Percentiles rank a stretch among this genome's conserved stretches.
Conservation (phyloP, 805 yeast genomes). For the Schizosaccharomyces osmophilus region DNA sequence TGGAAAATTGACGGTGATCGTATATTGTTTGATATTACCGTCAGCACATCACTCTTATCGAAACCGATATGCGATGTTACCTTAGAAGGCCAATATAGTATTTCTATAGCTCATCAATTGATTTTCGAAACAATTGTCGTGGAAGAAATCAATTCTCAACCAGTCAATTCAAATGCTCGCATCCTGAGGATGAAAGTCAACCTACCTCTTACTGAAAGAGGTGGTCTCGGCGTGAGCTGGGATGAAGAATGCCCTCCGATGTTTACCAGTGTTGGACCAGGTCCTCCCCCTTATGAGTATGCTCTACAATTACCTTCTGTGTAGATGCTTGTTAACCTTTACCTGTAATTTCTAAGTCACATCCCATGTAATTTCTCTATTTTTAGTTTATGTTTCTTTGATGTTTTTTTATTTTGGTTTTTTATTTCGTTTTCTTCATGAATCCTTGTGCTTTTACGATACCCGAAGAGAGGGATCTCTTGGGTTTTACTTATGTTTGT, state of each 20-base stretch:
- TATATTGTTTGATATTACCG: slow-evolving; percentile 30
- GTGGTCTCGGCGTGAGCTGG: slow-evolving; percentile 94
- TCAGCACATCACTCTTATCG: slow-evolving; percentile 11
- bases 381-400: no score
- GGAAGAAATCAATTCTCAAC: slow-evolving; percentile 35
- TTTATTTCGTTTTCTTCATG: no score
- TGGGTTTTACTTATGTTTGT: no score
- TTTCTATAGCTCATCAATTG: slow-evolving; percentile 49
- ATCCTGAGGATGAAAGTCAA: slow-evolving; percentile 87
- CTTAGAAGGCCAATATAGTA: slow-evolving; percentile 35
- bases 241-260: slow-evolving; percentile 98
- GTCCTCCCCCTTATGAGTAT: not conserved
- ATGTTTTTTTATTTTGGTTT: no score
- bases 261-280: slow-evolving; percentile 40
- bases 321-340: not conserved
- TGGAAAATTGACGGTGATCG: slow-evolving; percentile 91
- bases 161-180: slow-evolving; percentile 38
- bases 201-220: slow-evolving; percentile 54
- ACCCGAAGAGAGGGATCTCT: no score
- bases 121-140: slow-evolving; percentile 82
- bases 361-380: no score
- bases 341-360: not conserved
- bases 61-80: slow-evolving; percentile 62
- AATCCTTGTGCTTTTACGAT: no score
- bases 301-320: not conserved